phyloP scores from a whole-genome alignment of 768 basidiomycete genomes.

The Postia placenta region DNA sequence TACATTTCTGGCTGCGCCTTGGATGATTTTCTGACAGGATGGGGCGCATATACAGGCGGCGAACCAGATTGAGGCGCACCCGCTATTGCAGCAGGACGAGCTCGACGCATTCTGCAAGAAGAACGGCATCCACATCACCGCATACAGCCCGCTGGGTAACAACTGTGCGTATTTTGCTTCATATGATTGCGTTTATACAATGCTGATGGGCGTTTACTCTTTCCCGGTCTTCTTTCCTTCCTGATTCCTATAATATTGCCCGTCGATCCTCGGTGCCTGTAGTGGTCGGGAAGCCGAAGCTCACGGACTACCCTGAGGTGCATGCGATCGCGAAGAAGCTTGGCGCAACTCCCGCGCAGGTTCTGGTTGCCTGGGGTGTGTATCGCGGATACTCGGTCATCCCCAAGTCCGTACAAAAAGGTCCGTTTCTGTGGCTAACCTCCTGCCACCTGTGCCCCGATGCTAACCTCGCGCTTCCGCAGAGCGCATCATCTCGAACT shows the following conservation, averaged over 20 bases:
- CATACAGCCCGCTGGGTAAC: conserved; percentile 73
- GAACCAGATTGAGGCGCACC: conserved; percentile 85
- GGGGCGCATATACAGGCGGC: conserved; percentile 33
- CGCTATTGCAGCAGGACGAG: conserved; percentile 69
- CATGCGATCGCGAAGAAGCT: conserved; percentile 56
- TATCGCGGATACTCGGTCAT: conserved; percentile 76
- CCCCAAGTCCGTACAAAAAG: conserved; percentile 73
- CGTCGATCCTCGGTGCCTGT: conserved; percentile 3
- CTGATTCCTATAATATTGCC: too few relatives aligned
- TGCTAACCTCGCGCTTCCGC: neutral
- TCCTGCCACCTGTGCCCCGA: neutral
- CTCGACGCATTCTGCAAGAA: conserved; percentile 63
- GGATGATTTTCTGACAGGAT: neutral
- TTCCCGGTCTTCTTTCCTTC: neutral
- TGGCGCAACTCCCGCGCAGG: conserved; percentile 68
- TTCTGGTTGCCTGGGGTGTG: conserved; percentile 77
- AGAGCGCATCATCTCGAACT: conserved; percentile 71
- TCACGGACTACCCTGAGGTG: conserved; percentile 63
- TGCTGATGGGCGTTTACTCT: conserved; percentile 2
- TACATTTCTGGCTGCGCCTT: neutral
- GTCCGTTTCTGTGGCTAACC: conserved; percentile 23
- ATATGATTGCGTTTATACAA: neutral
- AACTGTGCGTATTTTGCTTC: conserved; percentile 43
- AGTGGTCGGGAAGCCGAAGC: conserved; percentile 57
- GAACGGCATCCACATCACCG: conserved; percentile 67